Evolutionary conservation across 1,284 basidiomycete genomes (phyloP), one percentile per base, ranked within the genome.

Genomic region (Cryptococcus hybrid): DNA sequence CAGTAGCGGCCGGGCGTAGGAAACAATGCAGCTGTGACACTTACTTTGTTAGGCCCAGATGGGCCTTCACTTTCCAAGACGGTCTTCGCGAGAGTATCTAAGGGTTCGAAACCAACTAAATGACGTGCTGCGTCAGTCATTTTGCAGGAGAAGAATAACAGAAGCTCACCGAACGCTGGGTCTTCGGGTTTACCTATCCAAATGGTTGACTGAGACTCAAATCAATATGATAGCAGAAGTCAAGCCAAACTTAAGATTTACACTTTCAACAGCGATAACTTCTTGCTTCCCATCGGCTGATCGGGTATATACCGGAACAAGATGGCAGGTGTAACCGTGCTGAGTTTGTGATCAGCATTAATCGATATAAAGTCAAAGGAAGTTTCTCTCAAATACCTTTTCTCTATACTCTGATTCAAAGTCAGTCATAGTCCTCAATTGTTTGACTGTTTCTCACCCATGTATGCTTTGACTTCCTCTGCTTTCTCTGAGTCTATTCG

Each of bases 291-390:
- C 61, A 37, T 62, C 56, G 12, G 58, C 35, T 13, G 55, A 40
- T 1, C 52, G 40, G 7, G 52, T 46, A 46, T 66, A 76, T 7
- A 76, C 70, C 2, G 64, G 65, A 4, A 70, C 66, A 4, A 67
- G 56, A 54, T 76, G 74, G 2, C 61, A 51, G 1, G 74, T 74
- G 53, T 73, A 76, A 3, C 74, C 74, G 46, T 76, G 74, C 67
- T 75, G 12, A 15, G 44, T 35, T 18, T 24, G 24, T 36, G 34
- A 51, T n/a, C 30, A 49, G n/a, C n/a, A 34, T 2, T 40, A 54
- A 34, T 7, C 47, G 37, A 47, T 47, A 47, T 18, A 35, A 35
- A n/a, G 8, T 15, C 7, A 24, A 18, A 15, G 9, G 18, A 18
- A 18, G 18, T 9, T 18, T 18, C 18, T 18, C 18, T 18, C 18